phyloP scores from a whole-genome alignment of 176 grass and related monocot species.

The Zea luxurians region DNA sequence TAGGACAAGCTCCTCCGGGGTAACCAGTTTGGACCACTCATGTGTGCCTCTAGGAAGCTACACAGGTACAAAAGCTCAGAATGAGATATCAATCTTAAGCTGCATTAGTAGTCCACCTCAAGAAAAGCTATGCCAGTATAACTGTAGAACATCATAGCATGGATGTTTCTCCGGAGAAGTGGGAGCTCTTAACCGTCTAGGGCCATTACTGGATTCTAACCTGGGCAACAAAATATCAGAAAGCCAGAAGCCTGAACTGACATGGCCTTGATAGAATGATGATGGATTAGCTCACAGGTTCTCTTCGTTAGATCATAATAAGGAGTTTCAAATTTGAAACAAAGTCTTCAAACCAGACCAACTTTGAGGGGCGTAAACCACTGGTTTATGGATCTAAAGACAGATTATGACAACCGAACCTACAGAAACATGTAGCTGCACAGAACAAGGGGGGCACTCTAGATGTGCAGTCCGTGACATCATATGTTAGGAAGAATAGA shows the following conservation, averaged over 20 bases:
- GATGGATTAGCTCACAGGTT: background rate
- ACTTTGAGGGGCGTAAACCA: background rate
- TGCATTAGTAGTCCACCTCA: background rate
- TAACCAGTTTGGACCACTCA: slow-evolving; percentile 85
- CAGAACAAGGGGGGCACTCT: background rate
- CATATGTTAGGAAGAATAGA: slow-evolving; percentile 3
- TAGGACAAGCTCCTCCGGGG: slow-evolving; percentile 79
- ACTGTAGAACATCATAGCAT: slow-evolving; percentile 5
- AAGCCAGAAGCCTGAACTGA: background rate
- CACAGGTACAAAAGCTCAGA: slow-evolving; percentile 27
- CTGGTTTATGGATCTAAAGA: background rate
- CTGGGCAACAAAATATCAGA: background rate
- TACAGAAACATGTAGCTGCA: background rate
- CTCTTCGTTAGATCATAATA: background rate
- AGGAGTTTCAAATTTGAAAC: background rate
- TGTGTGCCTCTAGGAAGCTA: slow-evolving; percentile 95
- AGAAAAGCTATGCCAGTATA: slow-evolving; percentile 1
- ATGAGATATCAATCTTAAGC: background rate
- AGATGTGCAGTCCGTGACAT: background rate
- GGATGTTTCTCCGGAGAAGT: background rate
- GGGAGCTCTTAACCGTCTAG: background rate
- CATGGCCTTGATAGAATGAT: background rate
- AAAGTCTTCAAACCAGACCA: background rate
- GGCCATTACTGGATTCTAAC: background rate
- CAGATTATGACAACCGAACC: background rate